A percentile compares a stretch with the other conserved stretches of the same genome.
phyloP scores from a whole-genome alignment of 306 rosid genomes.

The Ammopiptanthus mongolicus region DNA sequence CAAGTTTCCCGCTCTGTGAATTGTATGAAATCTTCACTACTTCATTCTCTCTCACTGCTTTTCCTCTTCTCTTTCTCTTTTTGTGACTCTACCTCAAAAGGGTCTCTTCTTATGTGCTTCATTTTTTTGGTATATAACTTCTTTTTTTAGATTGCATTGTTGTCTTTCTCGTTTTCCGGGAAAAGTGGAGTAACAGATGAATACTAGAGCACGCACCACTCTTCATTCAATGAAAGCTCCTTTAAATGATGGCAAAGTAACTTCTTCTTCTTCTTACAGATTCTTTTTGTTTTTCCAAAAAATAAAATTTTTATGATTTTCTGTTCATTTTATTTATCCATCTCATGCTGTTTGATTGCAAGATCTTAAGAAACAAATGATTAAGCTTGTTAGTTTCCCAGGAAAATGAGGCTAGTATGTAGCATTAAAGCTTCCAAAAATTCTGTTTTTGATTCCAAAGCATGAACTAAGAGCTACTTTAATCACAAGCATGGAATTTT shows the following conservation, averaged over 20 bases:
- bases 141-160: conserved; percentile 8
- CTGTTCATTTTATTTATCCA: not conserved
- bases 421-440: not conserved
- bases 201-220: conserved; percentile 59
- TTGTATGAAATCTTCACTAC: conserved; percentile 24
- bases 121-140: not conserved
- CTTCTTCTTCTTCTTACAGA: conserved; percentile 2
- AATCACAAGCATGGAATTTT: conserved; percentile 16
- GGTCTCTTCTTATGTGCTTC: not conserved
- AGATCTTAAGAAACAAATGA: conserved; percentile 15
- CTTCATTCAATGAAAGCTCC: conserved; percentile 61
- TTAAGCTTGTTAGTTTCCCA: conserved; percentile 22
- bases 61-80: not conserved
- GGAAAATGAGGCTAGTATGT: conserved; percentile 13
- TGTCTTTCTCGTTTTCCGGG: conserved; percentile 39
- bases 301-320: not conserved
- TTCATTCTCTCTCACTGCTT: not conserved
- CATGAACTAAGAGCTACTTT: conserved; percentile 11
- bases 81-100: conserved; percentile 2
- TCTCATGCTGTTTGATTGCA: not conserved
- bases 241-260: conserved; percentile 63
- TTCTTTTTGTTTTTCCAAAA: not conserved
- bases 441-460: conserved; percentile 18
- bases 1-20: conserved; percentile 70
- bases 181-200: conserved; percentile 48